These are phyloP conservation scores for Euphorbia lathyris DNA, from an alignment of 345 rosid species.

Conservation along the genomic window DNA sequence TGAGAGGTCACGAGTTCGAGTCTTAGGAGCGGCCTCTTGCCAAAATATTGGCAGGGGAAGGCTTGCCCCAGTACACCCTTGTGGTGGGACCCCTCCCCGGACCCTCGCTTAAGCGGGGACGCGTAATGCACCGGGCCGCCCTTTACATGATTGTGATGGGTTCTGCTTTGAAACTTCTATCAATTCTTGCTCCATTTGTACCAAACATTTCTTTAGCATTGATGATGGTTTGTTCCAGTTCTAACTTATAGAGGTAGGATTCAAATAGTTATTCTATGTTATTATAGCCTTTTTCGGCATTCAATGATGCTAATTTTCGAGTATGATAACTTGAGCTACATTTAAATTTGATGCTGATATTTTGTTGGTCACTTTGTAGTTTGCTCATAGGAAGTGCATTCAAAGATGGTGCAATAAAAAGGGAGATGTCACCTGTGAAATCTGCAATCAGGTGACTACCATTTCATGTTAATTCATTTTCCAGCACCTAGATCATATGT, in stretches of 20 bases:
- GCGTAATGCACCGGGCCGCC: too few species aligned
- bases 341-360: conserved; percentile 5
- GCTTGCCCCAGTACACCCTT: too few species aligned
- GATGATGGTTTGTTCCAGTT: not conserved
- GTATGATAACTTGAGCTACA: not conserved
- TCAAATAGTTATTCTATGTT: not conserved
- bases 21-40: too few species aligned
- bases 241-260: not conserved
- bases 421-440: conserved; percentile 62
- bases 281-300: not conserved
- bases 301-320: not conserved
- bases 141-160: too few species aligned
- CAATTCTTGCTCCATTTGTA: not conserved
- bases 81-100: too few species aligned
- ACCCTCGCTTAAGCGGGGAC: too few species aligned
- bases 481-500: not conserved
- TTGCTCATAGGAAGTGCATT: conserved; percentile 70
- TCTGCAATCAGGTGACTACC: conserved; percentile 50
- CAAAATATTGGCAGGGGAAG: too few species aligned
- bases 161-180: not conserved
- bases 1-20: too few species aligned
- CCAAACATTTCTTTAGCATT: not conserved
- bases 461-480: not conserved
- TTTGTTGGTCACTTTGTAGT: conserved; percentile 28
- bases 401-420: conserved; percentile 75